phyloP scores from a whole-genome alignment of 2,329 filamentous ascomycete species.

The Talaromyces albobiverticillius region DNA sequence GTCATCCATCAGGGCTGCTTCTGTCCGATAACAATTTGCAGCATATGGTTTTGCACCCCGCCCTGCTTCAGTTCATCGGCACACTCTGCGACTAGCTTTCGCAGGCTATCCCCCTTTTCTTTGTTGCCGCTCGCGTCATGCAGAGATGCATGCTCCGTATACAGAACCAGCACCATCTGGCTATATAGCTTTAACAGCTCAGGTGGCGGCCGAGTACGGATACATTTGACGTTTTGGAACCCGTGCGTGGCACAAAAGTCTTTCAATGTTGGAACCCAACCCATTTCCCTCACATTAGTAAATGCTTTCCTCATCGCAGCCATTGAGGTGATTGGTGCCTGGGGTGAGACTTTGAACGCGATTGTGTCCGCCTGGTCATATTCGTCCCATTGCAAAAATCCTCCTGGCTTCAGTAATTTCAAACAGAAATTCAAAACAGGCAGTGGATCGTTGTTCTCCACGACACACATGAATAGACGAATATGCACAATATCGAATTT shows the following conservation, averaged over 20 bases:
- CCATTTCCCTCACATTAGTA: neutral
- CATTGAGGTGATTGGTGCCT: neutral
- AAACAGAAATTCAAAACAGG: slow-evolving; percentile 5
- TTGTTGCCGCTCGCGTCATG: slow-evolving; percentile 1
- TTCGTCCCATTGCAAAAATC: slow-evolving; percentile 9
- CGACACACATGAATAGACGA: slow-evolving; percentile 6
- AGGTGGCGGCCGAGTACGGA: neutral
- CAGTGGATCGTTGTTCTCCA: slow-evolving; percentile 1
- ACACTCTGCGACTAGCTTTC: neutral
- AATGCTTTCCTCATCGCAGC: neutral
- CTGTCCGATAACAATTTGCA: slow-evolving; percentile 3
- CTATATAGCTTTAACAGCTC: slow-evolving; percentile 1
- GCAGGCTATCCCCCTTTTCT: neutral
- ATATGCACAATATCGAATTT: slow-evolving; percentile 7
- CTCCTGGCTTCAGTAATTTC: slow-evolving; percentile 2
- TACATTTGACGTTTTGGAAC: neutral
- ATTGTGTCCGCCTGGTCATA: slow-evolving; percentile 7
- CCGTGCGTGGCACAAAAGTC: neutral
- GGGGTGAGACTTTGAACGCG: neutral
- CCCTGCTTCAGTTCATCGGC: slow-evolving; percentile 2
- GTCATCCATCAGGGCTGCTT: neutral
- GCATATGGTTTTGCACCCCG: neutral
- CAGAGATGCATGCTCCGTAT: slow-evolving; percentile 1
- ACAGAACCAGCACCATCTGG: neutral
- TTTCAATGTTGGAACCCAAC: slow-evolving; percentile 1